phyloP scores from a whole-genome alignment of 176 grass and related monocot species.

The Areca catechu region DNA sequence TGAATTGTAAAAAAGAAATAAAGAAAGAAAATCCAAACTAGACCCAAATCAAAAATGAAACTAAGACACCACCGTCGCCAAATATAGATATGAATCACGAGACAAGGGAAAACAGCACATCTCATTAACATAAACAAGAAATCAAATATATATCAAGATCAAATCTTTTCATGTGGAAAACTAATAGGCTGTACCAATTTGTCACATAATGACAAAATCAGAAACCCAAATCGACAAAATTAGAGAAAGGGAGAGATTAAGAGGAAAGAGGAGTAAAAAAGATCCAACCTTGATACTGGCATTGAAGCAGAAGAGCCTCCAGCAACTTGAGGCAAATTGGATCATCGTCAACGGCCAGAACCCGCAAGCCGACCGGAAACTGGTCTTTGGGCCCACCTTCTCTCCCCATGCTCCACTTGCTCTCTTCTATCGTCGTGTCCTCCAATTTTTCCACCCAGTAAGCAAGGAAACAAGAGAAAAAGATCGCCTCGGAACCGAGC shows the following conservation, averaged over 20 bases:
- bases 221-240: too few relatives aligned
- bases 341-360: constrained; percentile 90
- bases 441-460: not conserved
- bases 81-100: too few relatives aligned
- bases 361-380: constrained; percentile 83
- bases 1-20: not conserved
- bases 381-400: constrained; percentile 29
- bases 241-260: too few relatives aligned
- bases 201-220: too few relatives aligned
- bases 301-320: constrained; percentile 65
- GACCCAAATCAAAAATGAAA: constrained; percentile 1
- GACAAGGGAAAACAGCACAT: too few relatives aligned
- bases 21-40: constrained; percentile 8
- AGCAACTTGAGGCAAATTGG: constrained; percentile 74
- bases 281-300: constrained; percentile 65
- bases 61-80: not conserved
- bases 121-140: too few relatives aligned
- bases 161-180: too few relatives aligned
- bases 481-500: not conserved
- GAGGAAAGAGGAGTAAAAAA: not conserved
- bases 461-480: not conserved
- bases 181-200: too few relatives aligned
- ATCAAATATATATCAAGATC: too few relatives aligned
- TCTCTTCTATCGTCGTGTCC: constrained; percentile 28
- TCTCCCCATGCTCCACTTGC: constrained; percentile 8